phyloP scores from a whole-genome alignment of 768 basidiomycete genomes.

The Tephrocybe rancida region DNA sequence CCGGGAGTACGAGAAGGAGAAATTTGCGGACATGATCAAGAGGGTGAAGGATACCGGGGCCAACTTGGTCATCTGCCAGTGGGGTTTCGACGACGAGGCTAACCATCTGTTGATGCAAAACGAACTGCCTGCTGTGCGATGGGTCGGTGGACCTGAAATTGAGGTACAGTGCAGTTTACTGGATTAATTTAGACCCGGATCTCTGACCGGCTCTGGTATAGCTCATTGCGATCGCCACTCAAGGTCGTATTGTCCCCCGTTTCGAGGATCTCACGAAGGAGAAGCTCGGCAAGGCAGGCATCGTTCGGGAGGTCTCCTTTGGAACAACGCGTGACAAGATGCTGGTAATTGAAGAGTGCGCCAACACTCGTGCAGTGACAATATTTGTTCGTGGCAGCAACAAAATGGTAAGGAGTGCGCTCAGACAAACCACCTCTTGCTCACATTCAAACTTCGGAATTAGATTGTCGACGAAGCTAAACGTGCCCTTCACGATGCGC shows the following conservation, averaged over 20 bases:
- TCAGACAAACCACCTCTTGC: background rate
- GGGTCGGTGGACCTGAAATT: constrained; percentile 99
- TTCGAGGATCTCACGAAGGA: constrained; percentile 93
- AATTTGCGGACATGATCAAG: constrained; percentile 97
- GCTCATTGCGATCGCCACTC: constrained; percentile 98
- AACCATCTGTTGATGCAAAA: constrained; percentile 99
- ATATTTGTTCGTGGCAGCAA: constrained; percentile 97
- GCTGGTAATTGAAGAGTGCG: constrained; percentile 99
- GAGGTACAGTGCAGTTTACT: constrained; percentile 57
- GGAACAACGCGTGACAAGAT: constrained; percentile 99
- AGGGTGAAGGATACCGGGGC: constrained; percentile 95
- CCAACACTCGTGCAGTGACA: constrained; percentile 94
- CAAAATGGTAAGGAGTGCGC: constrained; percentile 78
- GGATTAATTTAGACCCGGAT: background rate
- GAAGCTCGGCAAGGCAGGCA: constrained; percentile 92
- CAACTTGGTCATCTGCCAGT: constrained; percentile 98
- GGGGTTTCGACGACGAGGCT: constrained; percentile 99
- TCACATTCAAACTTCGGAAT: background rate
- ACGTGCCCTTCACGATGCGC: constrained; percentile 95
- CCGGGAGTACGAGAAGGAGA: constrained; percentile 92
- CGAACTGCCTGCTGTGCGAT: constrained; percentile 93
- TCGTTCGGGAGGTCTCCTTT: constrained; percentile 93
- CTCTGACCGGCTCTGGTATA: constrained; percentile 30
- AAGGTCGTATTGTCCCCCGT: constrained; percentile 96
- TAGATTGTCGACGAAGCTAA: constrained; percentile 99